These are phyloP conservation scores for Combretum micranthum DNA, from an alignment of 345 rosid genomes.

Conservation along the genomic window DNA sequence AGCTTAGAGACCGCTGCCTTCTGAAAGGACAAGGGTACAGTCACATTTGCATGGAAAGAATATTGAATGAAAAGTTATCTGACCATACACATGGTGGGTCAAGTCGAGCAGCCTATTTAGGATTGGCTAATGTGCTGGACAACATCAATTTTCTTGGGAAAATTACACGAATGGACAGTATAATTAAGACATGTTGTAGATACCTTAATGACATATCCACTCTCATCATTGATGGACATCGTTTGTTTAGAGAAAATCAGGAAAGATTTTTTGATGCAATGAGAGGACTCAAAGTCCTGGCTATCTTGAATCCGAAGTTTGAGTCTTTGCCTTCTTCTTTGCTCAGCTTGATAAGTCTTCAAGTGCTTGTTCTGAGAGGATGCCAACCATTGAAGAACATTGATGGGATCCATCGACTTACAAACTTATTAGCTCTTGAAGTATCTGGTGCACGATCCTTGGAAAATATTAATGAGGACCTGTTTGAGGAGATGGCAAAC, in stretches of 20 bases:
- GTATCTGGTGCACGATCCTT: conserved; percentile 1
- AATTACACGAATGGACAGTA: too few species aligned
- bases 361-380: conserved; percentile 3
- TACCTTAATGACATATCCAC: too few species aligned
- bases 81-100: too few species aligned
- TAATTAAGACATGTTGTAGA: too few species aligned
- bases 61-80: too few species aligned
- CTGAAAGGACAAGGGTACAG: too few species aligned
- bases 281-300: neutral
- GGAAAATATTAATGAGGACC: neutral
- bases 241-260: neutral
- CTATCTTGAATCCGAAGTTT: conserved; percentile 3
- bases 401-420: conserved; percentile 4
- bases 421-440: conserved; percentile 1
- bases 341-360: neutral
- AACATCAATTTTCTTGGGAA: too few species aligned
- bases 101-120: too few species aligned
- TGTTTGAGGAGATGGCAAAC: conserved; percentile 4
- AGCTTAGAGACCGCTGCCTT: too few species aligned
- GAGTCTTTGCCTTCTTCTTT: neutral
- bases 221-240: neutral
- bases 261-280: neutral
- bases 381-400: neutral
- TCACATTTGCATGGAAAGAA: too few species aligned
- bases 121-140: too few species aligned